A percentile compares a stretch with the other conserved stretches of the same genome.
These are phyloP conservation scores for Nakazawaea sp. DNA, from an alignment of 805 yeast genomes.

Conservation along the genomic window DNA sequence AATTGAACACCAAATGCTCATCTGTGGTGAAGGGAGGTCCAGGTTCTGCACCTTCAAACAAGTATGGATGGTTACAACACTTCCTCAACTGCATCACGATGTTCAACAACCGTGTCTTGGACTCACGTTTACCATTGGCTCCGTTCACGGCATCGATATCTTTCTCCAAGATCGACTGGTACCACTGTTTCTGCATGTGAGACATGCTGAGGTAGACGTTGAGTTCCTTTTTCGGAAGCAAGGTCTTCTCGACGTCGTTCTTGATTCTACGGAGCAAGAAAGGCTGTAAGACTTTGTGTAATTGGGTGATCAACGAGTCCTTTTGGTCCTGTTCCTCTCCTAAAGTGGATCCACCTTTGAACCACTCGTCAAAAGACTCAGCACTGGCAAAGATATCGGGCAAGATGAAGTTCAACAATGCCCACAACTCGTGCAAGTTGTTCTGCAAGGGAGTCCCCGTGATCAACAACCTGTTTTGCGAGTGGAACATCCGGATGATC, in stretches of 20 bases:
- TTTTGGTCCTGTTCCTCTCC: constrained; percentile 31
- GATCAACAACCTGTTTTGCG: constrained; percentile 61
- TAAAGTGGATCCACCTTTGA: constrained; percentile 30
- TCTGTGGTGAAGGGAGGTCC: constrained; percentile 87
- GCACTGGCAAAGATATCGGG: constrained; percentile 77
- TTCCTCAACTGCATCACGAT: constrained; percentile 82
- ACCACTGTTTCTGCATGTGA: constrained; percentile 76
- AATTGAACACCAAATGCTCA: constrained; percentile 70
- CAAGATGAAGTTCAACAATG: constrained; percentile 63
- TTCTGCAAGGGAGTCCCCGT: constrained; percentile 84
- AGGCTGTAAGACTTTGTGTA: constrained; percentile 72
- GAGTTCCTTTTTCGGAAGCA: constrained; percentile 68
- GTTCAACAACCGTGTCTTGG: constrained; percentile 68
- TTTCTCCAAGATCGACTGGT: constrained; percentile 67
- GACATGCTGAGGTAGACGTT: constrained; percentile 71
- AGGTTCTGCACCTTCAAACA: constrained; percentile 85
- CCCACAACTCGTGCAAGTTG: constrained; percentile 78
- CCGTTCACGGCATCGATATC: constrained; percentile 84
- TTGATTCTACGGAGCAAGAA: constrained; percentile 71
- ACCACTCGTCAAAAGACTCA: constrained; percentile 73
- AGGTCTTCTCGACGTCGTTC: constrained; percentile 73
- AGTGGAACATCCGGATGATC: constrained; percentile 65
- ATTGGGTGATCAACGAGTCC: constrained; percentile 54
- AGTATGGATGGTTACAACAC: constrained; percentile 80
- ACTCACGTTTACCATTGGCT: constrained; percentile 67